Conservation (phyloP, 106 monocot genomes). For the Hemerocallis citrina region DNA sequence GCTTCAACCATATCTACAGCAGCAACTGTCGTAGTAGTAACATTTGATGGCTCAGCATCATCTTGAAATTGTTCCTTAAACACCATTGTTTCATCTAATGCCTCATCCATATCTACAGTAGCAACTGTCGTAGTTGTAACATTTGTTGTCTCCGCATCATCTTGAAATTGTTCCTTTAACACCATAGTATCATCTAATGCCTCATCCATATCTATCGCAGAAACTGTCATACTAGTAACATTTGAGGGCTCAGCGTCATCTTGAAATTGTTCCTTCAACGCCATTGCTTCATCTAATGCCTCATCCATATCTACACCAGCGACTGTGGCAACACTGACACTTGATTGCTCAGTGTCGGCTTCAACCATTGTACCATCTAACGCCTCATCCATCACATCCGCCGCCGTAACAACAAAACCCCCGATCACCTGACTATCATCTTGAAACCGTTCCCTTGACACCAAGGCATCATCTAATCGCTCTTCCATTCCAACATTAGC, state of each 20-base stretch:
- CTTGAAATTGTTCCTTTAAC: slow-evolving; percentile 1
- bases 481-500: neutral
- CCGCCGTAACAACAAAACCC: slow-evolving; percentile 10
- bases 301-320: slow-evolving; percentile 1
- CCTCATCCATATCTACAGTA: neutral
- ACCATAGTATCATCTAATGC: slow-evolving; percentile 4
- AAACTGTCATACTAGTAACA: slow-evolving; percentile 11
- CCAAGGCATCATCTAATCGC: slow-evolving; percentile 3
- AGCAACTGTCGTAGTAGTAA: slow-evolving; percentile 11
- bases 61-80: slow-evolving; percentile 3
- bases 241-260: slow-evolving; percentile 16
- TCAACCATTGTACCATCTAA: slow-evolving; percentile 6
- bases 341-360: slow-evolving; percentile 15
- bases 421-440: slow-evolving; percentile 15
- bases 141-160: slow-evolving; percentile 12
- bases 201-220: slow-evolving; percentile 4
- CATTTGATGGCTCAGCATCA: slow-evolving; percentile 12
- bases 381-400: neutral
- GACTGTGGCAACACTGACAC: slow-evolving; percentile 11
- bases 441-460: neutral
- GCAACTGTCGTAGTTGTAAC: slow-evolving; percentile 11
- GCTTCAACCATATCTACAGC: slow-evolving; percentile 8
- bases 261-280: neutral
- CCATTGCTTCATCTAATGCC: slow-evolving; percentile 11
- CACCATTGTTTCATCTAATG: slow-evolving; percentile 3